Conservation (phyloP, 495 filamentous ascomycete species). For the Aspergillus heteromorphus region DNA sequence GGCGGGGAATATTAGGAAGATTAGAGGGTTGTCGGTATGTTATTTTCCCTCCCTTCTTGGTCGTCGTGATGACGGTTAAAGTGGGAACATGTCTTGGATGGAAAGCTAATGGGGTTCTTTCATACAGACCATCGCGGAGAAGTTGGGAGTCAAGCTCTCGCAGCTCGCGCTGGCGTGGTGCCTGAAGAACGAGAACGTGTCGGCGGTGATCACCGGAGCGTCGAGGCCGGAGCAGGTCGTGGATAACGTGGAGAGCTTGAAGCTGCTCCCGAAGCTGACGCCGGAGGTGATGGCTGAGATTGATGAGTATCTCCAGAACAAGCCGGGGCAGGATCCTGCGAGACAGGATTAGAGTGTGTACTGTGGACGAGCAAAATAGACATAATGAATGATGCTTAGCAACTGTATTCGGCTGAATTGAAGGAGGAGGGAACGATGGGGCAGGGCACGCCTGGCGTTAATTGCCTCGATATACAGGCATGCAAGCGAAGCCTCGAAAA, state of each 20-base stretch:
- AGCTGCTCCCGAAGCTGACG: conserved; percentile 56
- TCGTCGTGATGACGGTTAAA: too few species aligned
- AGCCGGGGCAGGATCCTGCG: conserved; percentile 39
- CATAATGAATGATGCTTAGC: not conserved
- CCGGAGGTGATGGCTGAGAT: conserved; percentile 65
- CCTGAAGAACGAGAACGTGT: conserved; percentile 69
- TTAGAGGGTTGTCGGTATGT: conserved; percentile 19
- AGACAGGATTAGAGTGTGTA: conserved; percentile 13
- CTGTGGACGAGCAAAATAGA: not conserved
- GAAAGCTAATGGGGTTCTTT: not conserved
- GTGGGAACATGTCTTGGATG: not conserved
- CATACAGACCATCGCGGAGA: conserved; percentile 64
- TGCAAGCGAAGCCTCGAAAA: too few species aligned
- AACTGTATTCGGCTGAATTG: too few species aligned
- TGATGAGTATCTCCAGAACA: conserved; percentile 60
- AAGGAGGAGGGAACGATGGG: too few species aligned
- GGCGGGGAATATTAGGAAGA: conserved; percentile 20
- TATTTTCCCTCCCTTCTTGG: too few species aligned
- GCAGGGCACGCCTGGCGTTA: too few species aligned
- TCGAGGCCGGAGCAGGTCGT: conserved; percentile 66
- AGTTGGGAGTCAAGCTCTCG: conserved; percentile 58
- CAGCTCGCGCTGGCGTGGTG: conserved; percentile 75
- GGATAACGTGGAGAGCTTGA: conserved; percentile 62
- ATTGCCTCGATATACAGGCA: too few species aligned
- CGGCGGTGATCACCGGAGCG: conserved; percentile 72